Evolutionary conservation across 2,329 filamentous ascomycete species (phyloP), one percentile per base, ranked within the genome.

Genomic region (Scytalidium lignicola): DNA sequence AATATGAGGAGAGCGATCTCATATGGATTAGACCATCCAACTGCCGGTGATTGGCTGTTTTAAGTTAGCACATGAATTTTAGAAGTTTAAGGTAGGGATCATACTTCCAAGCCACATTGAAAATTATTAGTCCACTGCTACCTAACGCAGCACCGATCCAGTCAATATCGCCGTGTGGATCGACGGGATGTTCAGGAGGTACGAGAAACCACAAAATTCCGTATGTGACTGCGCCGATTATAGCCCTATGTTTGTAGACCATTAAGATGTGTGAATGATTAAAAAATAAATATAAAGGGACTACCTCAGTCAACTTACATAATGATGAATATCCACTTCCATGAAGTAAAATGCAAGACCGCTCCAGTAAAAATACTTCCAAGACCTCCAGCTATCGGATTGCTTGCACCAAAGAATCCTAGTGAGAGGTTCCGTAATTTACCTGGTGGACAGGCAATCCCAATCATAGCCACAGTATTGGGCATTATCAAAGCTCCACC

Each of bases 61-160:
- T 23, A 42, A 10, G 43, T 42, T 6, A 47, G 37, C 15, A 23
- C 26, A 42, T 26, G 32, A 2, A n/a, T 18, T 17, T 21, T 37
- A 47, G 41, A 43, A 15, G 37, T n/a, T 19, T 41, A 9, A n/a
- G 18, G 17, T 9, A 13, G 15, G 15, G 4, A 37, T 18, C 39
- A 26, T 23, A 73, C 72, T 74, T 76, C 67, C 73, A 76, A 3
- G 67, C 67, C 17, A 76, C 65, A 47, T 72, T 75, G 50, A 75
- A 75, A 0, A 74, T 56, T 2, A 74, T 56, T 13, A 75, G 54
- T 9, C 68, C 64, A 10, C 59, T 55, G 1, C 67, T 58, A 1
- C 65, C 71, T 7, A 72, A 60, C 9, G 56, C 58, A 1, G 64
- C 65, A 1, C 70, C 74, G 3, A 68, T 49, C 50, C 61, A 68